Percentiles rank a stretch among this genome's conserved stretches.
Evolutionary conservation across 345 rosid genomes (phyloP).

Genomic region (Eucalyptus dawsonii): DNA sequence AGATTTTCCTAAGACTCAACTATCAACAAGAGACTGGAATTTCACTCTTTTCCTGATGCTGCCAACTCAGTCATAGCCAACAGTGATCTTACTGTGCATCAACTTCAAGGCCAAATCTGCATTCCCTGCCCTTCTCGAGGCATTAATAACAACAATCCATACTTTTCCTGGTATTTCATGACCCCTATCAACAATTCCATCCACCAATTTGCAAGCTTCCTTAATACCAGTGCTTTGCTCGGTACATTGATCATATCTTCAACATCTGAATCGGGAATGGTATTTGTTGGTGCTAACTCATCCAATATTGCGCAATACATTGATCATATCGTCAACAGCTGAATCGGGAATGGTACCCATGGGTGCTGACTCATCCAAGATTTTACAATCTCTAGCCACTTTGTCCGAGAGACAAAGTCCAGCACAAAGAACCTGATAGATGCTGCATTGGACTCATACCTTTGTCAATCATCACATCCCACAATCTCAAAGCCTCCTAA

Average conservation of each 20-base stretch:
- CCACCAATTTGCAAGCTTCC: constrained; percentile 85
- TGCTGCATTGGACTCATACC: constrained; percentile 79
- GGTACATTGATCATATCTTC: constrained; percentile 68
- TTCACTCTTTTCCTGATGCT: constrained; percentile 65
- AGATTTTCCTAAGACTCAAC: background rate
- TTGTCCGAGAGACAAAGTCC: constrained; percentile 87
- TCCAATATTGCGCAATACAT: constrained; percentile 54
- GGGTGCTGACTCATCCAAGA: constrained; percentile 83
- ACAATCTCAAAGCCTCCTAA: constrained; percentile 70
- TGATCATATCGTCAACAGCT: constrained; percentile 79
- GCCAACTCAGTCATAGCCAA: constrained; percentile 75
- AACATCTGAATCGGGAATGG: constrained; percentile 64
- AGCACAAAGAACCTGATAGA: constrained; percentile 52
- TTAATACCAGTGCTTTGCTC: constrained; percentile 70
- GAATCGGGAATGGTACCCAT: constrained; percentile 75
- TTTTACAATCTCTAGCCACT: constrained; percentile 82
- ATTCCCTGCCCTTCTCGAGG: constrained; percentile 80
- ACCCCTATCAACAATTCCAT: constrained; percentile 76
- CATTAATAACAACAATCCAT: constrained; percentile 60
- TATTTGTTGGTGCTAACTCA: constrained; percentile 78
- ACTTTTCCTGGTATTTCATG: constrained; percentile 69
- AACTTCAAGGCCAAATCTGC: constrained; percentile 70
- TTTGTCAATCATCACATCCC: constrained; percentile 82
- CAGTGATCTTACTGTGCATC: constrained; percentile 85
- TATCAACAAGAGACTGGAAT: constrained; percentile 48